These are phyloP conservation scores for Picea abies DNA, from an alignment of 83 land plant genomes.

Conservation along the genomic window DNA sequence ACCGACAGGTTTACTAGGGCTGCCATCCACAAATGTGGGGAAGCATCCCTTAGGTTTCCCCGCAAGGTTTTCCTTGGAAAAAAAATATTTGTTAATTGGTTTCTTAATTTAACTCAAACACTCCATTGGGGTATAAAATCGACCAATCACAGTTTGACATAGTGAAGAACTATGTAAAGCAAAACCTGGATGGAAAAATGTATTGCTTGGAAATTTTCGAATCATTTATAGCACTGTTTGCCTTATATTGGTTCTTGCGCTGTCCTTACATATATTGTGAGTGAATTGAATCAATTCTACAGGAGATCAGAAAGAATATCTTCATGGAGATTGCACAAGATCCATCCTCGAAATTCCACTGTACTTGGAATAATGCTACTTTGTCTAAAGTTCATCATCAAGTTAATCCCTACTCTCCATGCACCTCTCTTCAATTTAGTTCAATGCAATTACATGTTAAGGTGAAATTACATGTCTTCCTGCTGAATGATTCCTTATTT, in stretches of 20 bases:
- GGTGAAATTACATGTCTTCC: not conserved
- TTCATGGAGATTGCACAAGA: not conserved
- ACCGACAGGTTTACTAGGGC: no score
- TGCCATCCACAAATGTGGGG: not conserved
- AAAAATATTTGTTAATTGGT: not conserved
- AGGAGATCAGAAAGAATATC: not conserved
- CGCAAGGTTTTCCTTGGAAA: no score
- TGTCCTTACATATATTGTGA: not conserved
- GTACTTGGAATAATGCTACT: not conserved
- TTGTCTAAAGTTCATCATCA: no score
- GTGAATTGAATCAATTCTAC: not conserved
- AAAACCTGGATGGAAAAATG: not conserved
- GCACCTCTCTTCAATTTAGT: not conserved
- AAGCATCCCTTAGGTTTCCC: no score
- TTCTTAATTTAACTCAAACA: not conserved
- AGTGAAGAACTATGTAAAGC: not conserved
- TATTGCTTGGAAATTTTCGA: not conserved
- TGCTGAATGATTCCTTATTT: not conserved
- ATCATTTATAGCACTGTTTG: no score
- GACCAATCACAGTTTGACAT: not conserved
- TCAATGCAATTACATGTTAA: not conserved
- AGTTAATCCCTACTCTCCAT: not conserved
- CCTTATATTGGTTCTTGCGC: not conserved
- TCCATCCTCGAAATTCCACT: not conserved
- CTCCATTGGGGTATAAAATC: not conserved